Evolutionary conservation across 805 yeast genomes (phyloP), one percentile per base, ranked within the genome.

Genomic region (Priceomyces medius): DNA sequence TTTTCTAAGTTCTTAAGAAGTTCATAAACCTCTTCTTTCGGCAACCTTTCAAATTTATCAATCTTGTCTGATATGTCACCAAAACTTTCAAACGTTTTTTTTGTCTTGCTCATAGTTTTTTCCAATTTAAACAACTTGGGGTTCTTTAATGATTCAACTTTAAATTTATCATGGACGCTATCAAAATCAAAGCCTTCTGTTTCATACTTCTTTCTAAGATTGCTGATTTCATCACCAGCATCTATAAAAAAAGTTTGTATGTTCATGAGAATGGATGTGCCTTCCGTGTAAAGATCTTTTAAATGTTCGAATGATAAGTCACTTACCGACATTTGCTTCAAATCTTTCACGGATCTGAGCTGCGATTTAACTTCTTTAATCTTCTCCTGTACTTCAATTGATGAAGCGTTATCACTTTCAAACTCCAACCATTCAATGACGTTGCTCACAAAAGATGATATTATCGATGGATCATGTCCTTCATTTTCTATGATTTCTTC

Each of bases 391-490:
- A 68, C 45, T 4, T 60, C 65, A 3, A 55, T 54, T 16, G 56
- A 12, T 3, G 60, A 47, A 1, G 85, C 76, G 17, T 64, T 68
- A 40, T 77, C 85, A 27, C 87, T 73, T 13, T 80, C 88, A 51
- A 77, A 79, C 37, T 88, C 95, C 28, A 88, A 65, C 96, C 96
- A 88, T 44, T 84, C 91, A 35, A 85, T 63, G 19, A 70, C 63
- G 8, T 77, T 80, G 12, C 66, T 42, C 3, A 83, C 76, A 4
- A 66, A 46, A 0, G 39, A 26, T 20, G 50, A 43, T 26, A 53
- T 48, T 13, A 17, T 17, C 2, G 36, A 20, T 9, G 21, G 28
- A 6, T 45, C 48, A 9, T 41, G 47, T 19, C 51, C 42, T 28
- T 70, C 64, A 0, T 58, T 51, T 4, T 59, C 54, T 7, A 79